phyloP scores from a whole-genome alignment of 495 filamentous ascomycete genomes.

The Penicillium chermesinum region DNA sequence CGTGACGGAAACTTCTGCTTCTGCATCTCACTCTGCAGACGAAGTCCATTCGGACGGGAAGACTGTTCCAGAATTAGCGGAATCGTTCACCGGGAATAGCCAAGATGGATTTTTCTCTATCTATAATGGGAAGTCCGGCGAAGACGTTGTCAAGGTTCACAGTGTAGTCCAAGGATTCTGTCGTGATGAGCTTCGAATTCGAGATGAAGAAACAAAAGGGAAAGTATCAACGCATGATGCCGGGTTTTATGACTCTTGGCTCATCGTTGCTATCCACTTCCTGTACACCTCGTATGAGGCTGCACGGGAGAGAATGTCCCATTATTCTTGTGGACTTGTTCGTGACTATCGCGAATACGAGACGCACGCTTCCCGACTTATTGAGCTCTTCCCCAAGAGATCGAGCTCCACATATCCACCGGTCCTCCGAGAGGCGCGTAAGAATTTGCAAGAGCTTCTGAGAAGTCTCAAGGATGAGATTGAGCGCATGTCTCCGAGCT shows the following conservation, averaged over 20 bases:
- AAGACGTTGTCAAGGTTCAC: slow-evolving; percentile 72
- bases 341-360: slow-evolving; percentile 68
- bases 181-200: slow-evolving; percentile 58
- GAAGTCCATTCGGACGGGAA: slow-evolving; percentile 19
- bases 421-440: slow-evolving; percentile 35
- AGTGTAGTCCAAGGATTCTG: slow-evolving; percentile 78
- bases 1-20: slow-evolving; percentile 28
- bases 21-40: slow-evolving; percentile 19
- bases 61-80: slow-evolving; percentile 26
- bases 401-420: slow-evolving; percentile 25
- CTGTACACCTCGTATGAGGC: slow-evolving; percentile 60
- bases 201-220: slow-evolving; percentile 44
- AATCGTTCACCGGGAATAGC: slow-evolving; percentile 45
- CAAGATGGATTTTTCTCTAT: slow-evolving; percentile 38
- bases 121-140: slow-evolving; percentile 41
- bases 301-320: slow-evolving; percentile 54
- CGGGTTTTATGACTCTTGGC: slow-evolving; percentile 51
- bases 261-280: slow-evolving; percentile 54
- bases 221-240: slow-evolving; percentile 13
- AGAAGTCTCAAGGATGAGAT: slow-evolving; percentile 54
- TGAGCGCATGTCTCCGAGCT: slow-evolving; percentile 47
- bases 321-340: slow-evolving; percentile 54
- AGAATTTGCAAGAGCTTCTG: slow-evolving; percentile 44
- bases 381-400: slow-evolving; percentile 34
- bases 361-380: slow-evolving; percentile 59